Evolutionary conservation across 1,284 basidiomycete genomes (phyloP), one percentile per base, ranked within the genome.

Genomic region (Ceratobasidium papillatum): DNA sequence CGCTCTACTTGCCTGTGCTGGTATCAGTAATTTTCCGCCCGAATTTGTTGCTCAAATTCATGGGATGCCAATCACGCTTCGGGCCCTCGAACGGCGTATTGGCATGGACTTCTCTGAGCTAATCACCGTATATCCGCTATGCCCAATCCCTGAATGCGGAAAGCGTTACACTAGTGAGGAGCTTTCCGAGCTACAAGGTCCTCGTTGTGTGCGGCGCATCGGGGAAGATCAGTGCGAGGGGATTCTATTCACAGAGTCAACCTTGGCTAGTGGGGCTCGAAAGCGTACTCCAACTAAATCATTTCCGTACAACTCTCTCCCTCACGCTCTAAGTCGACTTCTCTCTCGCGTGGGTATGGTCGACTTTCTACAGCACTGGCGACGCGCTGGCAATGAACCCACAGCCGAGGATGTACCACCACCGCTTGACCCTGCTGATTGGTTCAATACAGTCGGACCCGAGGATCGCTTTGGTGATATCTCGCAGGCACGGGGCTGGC

Each of bases 281-380:
- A 68, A 68, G 12, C 65, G 52, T 12, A 54, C 49, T 0, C 65
- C 65, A n/a, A 38, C 27, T 8, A 68, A 68, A 41, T 41, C 32
- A 17, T 68, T 68, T 12, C 65, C 65, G 17, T 68, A 68, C 36
- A 68, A 54, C n/a, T 56, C 65, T 1, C 51, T 68, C 17, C 47
- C 49, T 22, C 17, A 12, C 14, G 32, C 49, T 1, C 49, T 66
- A 3, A n/a, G 64, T 2, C 64, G 49, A 0, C 17, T 66, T 1
- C 34, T 52, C 17, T 36, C 64, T 1, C 45, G 32, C 27, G 11
- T 32, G 19, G 64, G 64, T 0, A 52, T 52, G 11, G 1, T 49
- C 7, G 64, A 66, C 5, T 38, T 66, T 36, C 11, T 51, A 17
- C 64, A 52, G 22, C 64, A 66, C 19, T 66, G 64, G 64, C 47